Evolutionary conservation across 768 basidiomycete species (phyloP), one percentile per base, ranked within the genome.

Genomic region (Amanita fuliginea): DNA sequence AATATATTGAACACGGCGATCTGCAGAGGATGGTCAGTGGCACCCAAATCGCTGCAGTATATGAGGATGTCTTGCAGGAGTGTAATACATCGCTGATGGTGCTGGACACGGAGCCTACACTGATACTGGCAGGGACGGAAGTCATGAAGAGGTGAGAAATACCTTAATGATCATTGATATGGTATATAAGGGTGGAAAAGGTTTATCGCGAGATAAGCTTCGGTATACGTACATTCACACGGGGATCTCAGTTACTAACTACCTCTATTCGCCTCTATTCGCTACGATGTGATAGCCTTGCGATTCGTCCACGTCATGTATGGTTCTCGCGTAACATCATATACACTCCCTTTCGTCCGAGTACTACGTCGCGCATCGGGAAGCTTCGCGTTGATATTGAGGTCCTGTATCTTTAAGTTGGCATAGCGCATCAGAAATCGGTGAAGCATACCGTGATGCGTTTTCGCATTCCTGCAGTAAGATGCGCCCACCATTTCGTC

Each of bases 301-400:
- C 84, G 83, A 60, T 92, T 92, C 52, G 80, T 79, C 89, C 90
- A 92, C 65, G 73, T 68, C 87, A 92, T 89, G 61, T 92, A 92
- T 19, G 87, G 82, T 60, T 90, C 86, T 58, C 86, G 77, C 28
- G 73, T 68, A 52, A 87, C 70, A 59, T 87, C 83, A 47, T 78
- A 69, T 34, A 74, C 78, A 28, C 70, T 65, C 24, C 70, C 67
- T 39, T 83, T 83, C 4, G 76, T 77, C 39, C 87, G 80, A 18
- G 80, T 74, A 61, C 86, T 90, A 35, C 88, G 83, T 42, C 89
- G 77, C 4, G 86, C 86, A 64, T 89, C 87, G 2, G 86, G 83
- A 49, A 83, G 69, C 56, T 78, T 85, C 11, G 83, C 78, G 55
- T 67, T 80, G 52, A 77, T 73, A 53, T 73, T 81, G 53, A 87